Base-by-base conservation (phyloP, 2,329 filamentous ascomycete genomes). In the Parascedosporium putredinis region DNA sequence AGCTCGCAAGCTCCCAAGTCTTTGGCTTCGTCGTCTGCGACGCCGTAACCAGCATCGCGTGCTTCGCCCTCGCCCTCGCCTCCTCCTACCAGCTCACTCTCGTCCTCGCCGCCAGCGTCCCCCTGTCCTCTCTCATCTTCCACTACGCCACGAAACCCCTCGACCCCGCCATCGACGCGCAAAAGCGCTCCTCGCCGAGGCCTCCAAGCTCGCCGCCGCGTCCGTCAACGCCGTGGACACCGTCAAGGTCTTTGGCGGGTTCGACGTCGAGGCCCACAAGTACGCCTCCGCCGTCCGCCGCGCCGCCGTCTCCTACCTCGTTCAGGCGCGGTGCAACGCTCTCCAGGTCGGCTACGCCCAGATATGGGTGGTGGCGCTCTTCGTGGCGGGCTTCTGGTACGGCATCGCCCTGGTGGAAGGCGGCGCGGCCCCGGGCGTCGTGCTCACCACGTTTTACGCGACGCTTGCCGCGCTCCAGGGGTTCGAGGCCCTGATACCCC, bases 331-430 rank as follows among this genome's bases (percentile, higher is more conserved):
- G 43, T 74, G 79, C 14, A 86, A 81, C 55, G 81, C 86, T 1
- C 61, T 81, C 3, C 89, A 95, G 59, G 81, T 86, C 59, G 83
- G 82, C 0, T 77, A 85, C 45, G 74, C 87, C 47, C 82, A 84
- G 44, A 78, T 94, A 56, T 81, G 89, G 69, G 81, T 84, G 25
- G 76, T 88, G 3, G 74, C 73, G 2, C 81, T 96, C 62, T 96
- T 97, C 56, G 83, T 94, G 0, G 77, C 89, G 51, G 90, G 89
- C 0, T 96, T 97, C 59, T 95, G 87, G 79, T 95, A 90, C 57
- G 90, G 89, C 0, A 77, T 84, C 24, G 69, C 78, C 1, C 73
- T 95, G 2, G 81, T 93, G 8, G 70, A 73, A 8, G 65, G 75
- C 1, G 80, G 79, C 1, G 67, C 79, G 72, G 70, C 9, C 69